Evolutionary conservation across 78 protist genomes (phyloP).

Genomic region (Pelomyxa schiedti): DNA sequence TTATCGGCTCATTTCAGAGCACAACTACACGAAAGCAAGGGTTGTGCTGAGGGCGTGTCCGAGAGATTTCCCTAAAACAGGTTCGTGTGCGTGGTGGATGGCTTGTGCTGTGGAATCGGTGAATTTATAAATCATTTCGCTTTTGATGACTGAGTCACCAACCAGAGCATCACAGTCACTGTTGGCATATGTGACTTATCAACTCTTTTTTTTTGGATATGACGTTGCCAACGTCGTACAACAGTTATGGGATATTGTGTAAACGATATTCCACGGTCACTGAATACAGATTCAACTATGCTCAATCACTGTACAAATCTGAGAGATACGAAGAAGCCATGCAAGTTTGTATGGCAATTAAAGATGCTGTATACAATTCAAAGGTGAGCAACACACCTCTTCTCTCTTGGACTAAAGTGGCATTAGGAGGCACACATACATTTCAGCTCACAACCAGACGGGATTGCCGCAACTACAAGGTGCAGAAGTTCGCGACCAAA

Average conservation of each 20-base stretch:
- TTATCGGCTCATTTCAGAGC: slow-evolving; percentile 31
- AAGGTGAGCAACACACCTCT: not conserved
- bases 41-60: not conserved
- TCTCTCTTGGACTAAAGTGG: not conserved
- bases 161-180: slow-evolving; percentile 57
- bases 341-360: not conserved
- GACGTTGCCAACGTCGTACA: no score
- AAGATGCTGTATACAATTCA: not conserved
- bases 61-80: not conserved
- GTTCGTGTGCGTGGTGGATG: not conserved
- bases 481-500: no score
- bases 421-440: no score
- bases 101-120: not conserved
- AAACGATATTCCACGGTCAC: slow-evolving; percentile 38
- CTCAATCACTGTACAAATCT: slow-evolving; percentile 60
- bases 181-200: slow-evolving; percentile 64
- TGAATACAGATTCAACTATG: slow-evolving; percentile 51
- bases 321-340: slow-evolving; percentile 47
- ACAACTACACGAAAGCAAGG: slow-evolving; percentile 29
- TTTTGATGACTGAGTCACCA: slow-evolving; percentile 14
- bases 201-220: not conserved
- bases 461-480: no score
- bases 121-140: slow-evolving; percentile 19
- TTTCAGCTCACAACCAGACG: no score
- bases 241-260: no score